Percentiles rank a stretch among this genome's conserved stretches.
phyloP scores from a whole-genome alignment of 2,329 filamentous ascomycete species.

The Orbilia ellipsospora region DNA sequence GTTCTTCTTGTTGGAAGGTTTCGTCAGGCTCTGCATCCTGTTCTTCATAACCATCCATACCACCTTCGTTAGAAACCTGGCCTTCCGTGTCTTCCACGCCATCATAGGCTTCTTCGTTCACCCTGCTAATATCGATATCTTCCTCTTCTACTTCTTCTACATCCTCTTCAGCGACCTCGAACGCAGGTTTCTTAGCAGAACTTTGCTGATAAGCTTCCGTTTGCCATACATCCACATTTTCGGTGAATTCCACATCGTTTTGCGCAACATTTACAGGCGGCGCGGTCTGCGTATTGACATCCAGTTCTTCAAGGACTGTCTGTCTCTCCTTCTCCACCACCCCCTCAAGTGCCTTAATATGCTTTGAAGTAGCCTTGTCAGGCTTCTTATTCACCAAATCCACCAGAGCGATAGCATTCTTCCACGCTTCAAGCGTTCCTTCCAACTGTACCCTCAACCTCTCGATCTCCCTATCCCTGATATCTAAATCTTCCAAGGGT shows the following conservation, averaged over 20 bases:
- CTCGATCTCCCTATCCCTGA: slow-evolving; percentile 90
- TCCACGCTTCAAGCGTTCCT: slow-evolving; percentile 91
- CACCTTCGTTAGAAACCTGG: slow-evolving; percentile 58
- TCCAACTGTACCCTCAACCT: slow-evolving; percentile 87
- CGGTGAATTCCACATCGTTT: slow-evolving; percentile 67
- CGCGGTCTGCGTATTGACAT: slow-evolving; percentile 57
- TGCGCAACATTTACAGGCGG: slow-evolving; percentile 13
- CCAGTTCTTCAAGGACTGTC: slow-evolving; percentile 71
- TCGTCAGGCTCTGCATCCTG: slow-evolving; percentile 60
- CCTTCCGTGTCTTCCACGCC: slow-evolving; percentile 54
- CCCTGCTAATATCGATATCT: slow-evolving; percentile 9
- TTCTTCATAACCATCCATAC: slow-evolving; percentile 17
- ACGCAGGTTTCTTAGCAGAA: slow-evolving; percentile 53
- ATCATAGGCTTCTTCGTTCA: slow-evolving; percentile 9
- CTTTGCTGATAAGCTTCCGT: slow-evolving; percentile 60
- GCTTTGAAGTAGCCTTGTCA: slow-evolving; percentile 77
- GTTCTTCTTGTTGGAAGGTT: slow-evolving; percentile 27
- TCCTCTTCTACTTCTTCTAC: slow-evolving; percentile 1
- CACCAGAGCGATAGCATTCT: slow-evolving; percentile 88
- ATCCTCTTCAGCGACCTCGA: neutral
- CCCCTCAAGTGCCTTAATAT: slow-evolving; percentile 62
- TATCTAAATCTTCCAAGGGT: slow-evolving; percentile 89
- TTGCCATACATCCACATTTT: slow-evolving; percentile 67
- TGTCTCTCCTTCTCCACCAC: slow-evolving; percentile 72
- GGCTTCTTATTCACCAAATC: slow-evolving; percentile 90